Conservation (phyloP, 805 yeast species). For the Kuraishia cidri region DNA sequence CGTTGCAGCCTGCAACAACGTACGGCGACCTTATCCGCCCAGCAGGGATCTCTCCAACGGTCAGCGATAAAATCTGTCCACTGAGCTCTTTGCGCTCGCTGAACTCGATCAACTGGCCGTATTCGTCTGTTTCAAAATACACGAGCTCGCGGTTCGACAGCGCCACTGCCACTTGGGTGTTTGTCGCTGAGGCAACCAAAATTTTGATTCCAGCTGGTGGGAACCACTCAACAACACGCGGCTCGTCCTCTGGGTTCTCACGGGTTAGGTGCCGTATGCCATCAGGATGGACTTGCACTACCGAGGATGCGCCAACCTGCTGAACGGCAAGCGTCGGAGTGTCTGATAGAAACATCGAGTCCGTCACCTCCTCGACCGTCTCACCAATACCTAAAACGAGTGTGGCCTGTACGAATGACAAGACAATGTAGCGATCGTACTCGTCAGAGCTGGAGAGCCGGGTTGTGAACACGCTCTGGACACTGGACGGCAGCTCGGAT, state of each 20-base stretch:
- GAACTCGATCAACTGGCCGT: conserved; percentile 63
- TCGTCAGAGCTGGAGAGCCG: conserved; percentile 31
- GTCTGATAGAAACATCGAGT: conserved; percentile 48
- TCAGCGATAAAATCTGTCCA: conserved; percentile 37
- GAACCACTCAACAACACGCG: conserved; percentile 55
- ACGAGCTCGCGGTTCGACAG: conserved; percentile 67
- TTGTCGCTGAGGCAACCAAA: conserved; percentile 49
- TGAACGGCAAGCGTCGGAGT: conserved; percentile 61
- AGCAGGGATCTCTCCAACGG: conserved; percentile 38
- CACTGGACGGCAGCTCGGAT: conserved; percentile 63
- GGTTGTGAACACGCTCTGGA: conserved; percentile 60
- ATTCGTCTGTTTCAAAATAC: conserved; percentile 72
- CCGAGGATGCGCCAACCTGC: conserved; percentile 52
- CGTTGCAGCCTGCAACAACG: conserved; percentile 65
- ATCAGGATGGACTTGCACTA: conserved; percentile 64
- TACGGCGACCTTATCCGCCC: conserved; percentile 42
- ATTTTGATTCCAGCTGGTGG: conserved; percentile 75
- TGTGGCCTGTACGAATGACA: conserved; percentile 60
- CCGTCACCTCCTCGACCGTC: conserved; percentile 64
- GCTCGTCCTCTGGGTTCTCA: conserved; percentile 16
- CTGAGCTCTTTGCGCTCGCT: conserved; percentile 49
- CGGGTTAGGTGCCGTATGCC: conserved; percentile 55
- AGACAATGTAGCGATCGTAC: conserved; percentile 54
- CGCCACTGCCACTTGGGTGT: conserved; percentile 60
- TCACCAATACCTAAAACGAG: conserved; percentile 73